phyloP scores from a whole-genome alignment of 352 stramenopile species.

The Blastocystis sp. region DNA sequence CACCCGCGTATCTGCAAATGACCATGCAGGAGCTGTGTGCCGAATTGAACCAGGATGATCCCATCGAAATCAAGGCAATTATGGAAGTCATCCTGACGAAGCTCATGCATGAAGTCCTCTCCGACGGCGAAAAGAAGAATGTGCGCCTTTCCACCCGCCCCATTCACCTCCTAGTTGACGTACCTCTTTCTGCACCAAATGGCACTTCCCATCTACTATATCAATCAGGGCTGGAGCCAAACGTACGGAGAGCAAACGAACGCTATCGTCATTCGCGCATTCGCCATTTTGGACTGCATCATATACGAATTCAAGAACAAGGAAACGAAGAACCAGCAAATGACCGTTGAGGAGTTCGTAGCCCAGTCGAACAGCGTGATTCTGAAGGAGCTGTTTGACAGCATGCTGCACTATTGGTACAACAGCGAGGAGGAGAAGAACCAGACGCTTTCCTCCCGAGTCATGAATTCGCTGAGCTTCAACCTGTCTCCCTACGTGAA shows the following conservation, averaged over 20 bases:
- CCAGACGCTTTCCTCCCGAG: neutral
- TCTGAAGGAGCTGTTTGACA: conserved; percentile 29
- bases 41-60: conserved; percentile 40
- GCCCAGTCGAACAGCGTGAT: conserved; percentile 13
- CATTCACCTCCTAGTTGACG: conserved; percentile 9
- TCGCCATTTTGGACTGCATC: conserved; percentile 47
- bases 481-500: conserved; percentile 62
- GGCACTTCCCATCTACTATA: conserved; percentile 56
- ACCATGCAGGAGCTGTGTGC: conserved; percentile 62
- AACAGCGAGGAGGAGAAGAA: neutral
- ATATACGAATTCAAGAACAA: conserved; percentile 66
- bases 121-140: neutral
- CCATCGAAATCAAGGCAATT: conserved; percentile 41
- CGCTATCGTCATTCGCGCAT: conserved; percentile 33
- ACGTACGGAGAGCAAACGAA: conserved; percentile 44
- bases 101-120: neutral
- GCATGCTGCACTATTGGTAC: neutral
- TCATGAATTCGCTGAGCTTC: conserved; percentile 58
- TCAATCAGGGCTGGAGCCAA: conserved; percentile 61
- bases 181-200: conserved; percentile 65
- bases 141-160: neutral
- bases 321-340: conserved; percentile 4
- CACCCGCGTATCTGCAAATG: conserved; percentile 30
- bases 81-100: neutral
- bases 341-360: conserved; percentile 16